These are phyloP conservation scores for Dictyostelium purpureum DNA, from an alignment of 78 protist species.

Conservation along the genomic window DNA sequence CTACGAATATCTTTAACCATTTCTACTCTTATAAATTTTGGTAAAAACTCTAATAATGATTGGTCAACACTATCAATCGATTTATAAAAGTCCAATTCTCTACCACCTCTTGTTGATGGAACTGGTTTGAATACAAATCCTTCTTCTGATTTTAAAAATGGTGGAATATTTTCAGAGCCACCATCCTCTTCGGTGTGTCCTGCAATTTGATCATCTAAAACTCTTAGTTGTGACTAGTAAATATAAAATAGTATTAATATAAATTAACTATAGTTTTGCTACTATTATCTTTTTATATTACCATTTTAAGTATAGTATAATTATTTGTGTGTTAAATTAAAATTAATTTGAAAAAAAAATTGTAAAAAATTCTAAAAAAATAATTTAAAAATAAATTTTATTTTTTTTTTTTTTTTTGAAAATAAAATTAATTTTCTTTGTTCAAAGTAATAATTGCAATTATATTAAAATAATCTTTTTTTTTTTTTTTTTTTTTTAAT, in stretches of 20 bases:
- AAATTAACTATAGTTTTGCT: neutral
- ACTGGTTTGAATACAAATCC: constrained; percentile 69
- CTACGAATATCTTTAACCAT: neutral
- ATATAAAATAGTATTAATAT: too few species aligned
- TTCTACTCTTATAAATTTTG: neutral
- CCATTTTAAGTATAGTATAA: neutral
- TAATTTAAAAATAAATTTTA: too few species aligned
- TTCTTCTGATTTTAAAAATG: constrained; percentile 23
- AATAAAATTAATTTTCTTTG: too few species aligned
- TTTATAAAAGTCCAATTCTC: constrained; percentile 54
- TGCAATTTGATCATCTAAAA: constrained; percentile 60
- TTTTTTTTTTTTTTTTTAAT: too few species aligned
- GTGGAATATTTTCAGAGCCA: constrained; percentile 47
- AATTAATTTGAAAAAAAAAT: neutral
- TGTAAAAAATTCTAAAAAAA: too few species aligned
- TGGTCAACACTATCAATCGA: neutral
- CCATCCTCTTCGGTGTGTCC: constrained; percentile 64
- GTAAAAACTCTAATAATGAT: neutral
- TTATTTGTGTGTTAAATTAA: neutral
- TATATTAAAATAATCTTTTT: too few species aligned
- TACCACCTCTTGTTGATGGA: constrained; percentile 39
- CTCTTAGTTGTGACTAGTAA: constrained; percentile 10
- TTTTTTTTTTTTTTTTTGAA: too few species aligned
- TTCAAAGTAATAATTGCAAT: too few species aligned
- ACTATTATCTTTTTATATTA: too few species aligned